Evolutionary conservation across 2,329 filamentous ascomycete genomes (phyloP), one percentile per base, ranked within the genome.

Genomic region (Chrysoporthe cubensis): DNA sequence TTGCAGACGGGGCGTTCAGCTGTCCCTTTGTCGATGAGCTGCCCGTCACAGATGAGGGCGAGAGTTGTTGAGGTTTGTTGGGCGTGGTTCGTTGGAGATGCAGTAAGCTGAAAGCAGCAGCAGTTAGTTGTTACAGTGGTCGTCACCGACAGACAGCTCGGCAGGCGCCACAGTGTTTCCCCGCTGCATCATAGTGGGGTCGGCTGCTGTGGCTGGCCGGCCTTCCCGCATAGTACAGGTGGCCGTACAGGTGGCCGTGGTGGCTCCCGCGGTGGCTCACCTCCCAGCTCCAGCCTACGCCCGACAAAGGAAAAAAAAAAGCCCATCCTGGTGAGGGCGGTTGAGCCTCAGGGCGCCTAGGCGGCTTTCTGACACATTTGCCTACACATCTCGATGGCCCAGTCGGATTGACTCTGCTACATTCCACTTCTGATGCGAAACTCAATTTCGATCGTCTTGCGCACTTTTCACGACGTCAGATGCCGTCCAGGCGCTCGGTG

Each of bases 111-210:
- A 13, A 32, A 44, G 57, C 57, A 44, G 21, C 11, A 44, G 48
- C 26, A 57, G 34, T 26, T 34, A 8, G 21, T 57, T 46, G 37
- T 40, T 52, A 64, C 26, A 26, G 26, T 26, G 26, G 62, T 58
- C 62, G 62, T 64, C 62, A 64, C 62, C 52, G 52, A 58, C 52
- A 48, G 59, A 32, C 59, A 58, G 62, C 52, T 54, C 37, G 40
- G 42, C 54, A 50, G 42, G 63, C 63, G 63, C 63, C 63, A 65
- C 63, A 65, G 18, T 13, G 11, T 16, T 26, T 50, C 63, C 63
- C 63, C 63, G 63, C 63, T 59, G 56, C 50, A 37, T 26, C 54
- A 58, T 65, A 42, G 63, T 57, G 63, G 63, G 63, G 52, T 32
- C 18, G 21, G 32, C 4, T 34, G 50, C 21, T 65, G 62, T 65